Evolutionary conservation across 2,329 filamentous ascomycete genomes (phyloP).

Genomic region (Teratosphaeria pseudoeucalypti): DNA sequence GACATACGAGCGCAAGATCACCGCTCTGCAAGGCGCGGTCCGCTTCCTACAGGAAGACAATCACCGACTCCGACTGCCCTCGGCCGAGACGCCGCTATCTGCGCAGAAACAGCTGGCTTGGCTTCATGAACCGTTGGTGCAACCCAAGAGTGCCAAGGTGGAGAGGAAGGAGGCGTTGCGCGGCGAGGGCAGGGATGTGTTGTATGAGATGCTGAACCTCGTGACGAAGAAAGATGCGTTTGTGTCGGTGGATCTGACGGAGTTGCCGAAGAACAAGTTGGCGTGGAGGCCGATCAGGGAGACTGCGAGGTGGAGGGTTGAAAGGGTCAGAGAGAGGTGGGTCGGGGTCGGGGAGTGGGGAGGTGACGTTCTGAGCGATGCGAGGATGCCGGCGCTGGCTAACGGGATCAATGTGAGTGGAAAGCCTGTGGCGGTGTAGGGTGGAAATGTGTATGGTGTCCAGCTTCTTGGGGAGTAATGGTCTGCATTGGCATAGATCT

Average conservation of each 20-base stretch:
- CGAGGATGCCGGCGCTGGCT: background rate
- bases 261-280: constrained; percentile 48
- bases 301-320: constrained; percentile 57
- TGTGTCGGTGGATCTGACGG: constrained; percentile 47
- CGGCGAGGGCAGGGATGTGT: constrained; percentile 53
- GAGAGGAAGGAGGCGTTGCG: constrained; percentile 41
- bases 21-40: constrained; percentile 52
- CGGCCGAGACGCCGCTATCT: constrained; percentile 10
- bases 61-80: constrained; percentile 45
- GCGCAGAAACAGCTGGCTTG: constrained; percentile 41
- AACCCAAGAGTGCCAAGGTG: constrained; percentile 29
- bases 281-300: constrained; percentile 56
- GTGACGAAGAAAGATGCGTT: constrained; percentile 39
- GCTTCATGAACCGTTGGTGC: constrained; percentile 51
- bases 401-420: background rate
- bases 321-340: constrained; percentile 55
- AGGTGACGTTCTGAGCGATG: constrained; percentile 15
- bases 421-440: background rate
- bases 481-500: background rate
- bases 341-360: constrained; percentile 35
- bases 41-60: constrained; percentile 60
- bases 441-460: background rate
- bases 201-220: constrained; percentile 55
- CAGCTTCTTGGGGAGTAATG: background rate
- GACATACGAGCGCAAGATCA: constrained; percentile 58